phyloP scores from a whole-genome alignment of 176 grass and related monocot species.

The Chrysopogon serrulatus region DNA sequence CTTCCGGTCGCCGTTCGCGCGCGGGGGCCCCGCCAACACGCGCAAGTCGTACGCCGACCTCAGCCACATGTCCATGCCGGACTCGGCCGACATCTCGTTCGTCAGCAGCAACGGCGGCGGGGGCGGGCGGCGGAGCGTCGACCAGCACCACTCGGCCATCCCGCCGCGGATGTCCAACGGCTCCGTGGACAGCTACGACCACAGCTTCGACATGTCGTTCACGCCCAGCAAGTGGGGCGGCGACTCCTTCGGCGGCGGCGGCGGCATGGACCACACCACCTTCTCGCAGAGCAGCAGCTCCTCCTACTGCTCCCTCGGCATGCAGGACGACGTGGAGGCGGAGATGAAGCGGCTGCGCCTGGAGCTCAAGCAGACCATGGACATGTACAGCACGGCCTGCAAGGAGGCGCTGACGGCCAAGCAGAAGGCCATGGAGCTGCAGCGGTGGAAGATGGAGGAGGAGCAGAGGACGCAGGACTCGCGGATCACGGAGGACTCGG shows the following conservation, averaged over 20 bases:
- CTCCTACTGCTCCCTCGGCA: constrained; percentile 61
- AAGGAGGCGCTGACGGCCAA: constrained; percentile 79
- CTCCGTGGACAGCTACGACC: constrained; percentile 56
- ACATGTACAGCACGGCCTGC: constrained; percentile 98
- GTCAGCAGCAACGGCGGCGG: constrained; percentile 52
- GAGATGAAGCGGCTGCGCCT: constrained; percentile 84
- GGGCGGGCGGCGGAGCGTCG: constrained; percentile 67
- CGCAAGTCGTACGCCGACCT: constrained; percentile 53
- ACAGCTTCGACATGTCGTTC: constrained; percentile 71
- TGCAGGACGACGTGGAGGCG: constrained; percentile 80
- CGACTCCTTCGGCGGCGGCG: constrained; percentile 36
- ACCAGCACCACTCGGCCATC: constrained; percentile 14
- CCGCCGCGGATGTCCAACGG: constrained; percentile 55
- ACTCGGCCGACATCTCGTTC: constrained; percentile 83
- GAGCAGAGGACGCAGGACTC: constrained; percentile 48
- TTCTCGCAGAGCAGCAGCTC: constrained; percentile 69
- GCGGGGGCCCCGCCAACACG: constrained; percentile 4
- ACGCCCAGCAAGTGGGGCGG: constrained; percentile 62
- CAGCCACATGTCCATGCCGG: constrained; percentile 44
- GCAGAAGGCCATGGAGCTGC: constrained; percentile 79
- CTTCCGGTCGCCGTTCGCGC: constrained; percentile 68
- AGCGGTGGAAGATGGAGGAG: constrained; percentile 74
- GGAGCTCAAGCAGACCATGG: constrained; percentile 95
- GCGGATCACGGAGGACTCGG: constrained; percentile 50
- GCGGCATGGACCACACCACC: constrained; percentile 29